Evolutionary conservation across 2,329 filamentous ascomycete species (phyloP).

Genomic region (Calonectria crousiana): DNA sequence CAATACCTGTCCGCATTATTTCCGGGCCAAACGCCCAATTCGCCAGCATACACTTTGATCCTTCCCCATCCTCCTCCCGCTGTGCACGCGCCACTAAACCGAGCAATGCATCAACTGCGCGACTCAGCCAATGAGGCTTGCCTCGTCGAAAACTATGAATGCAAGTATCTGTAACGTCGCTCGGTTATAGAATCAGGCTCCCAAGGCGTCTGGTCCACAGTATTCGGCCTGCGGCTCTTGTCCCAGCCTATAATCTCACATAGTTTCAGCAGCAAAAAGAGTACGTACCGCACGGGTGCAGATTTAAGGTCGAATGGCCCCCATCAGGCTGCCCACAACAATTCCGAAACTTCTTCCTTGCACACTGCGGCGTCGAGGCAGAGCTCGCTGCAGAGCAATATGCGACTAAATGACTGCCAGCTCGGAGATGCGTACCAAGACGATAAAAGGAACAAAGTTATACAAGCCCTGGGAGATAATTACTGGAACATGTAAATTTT

Average conservation of each 20-base stretch:
- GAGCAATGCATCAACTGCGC: not conserved
- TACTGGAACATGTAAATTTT: not conserved
- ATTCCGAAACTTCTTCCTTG: not conserved
- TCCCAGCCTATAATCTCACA: not conserved
- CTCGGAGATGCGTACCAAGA: not conserved
- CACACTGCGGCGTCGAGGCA: not conserved
- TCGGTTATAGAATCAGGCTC: not conserved
- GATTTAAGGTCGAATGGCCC: not conserved
- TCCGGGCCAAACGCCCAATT: not conserved
- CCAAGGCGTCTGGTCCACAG: not conserved
- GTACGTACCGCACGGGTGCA: not conserved
- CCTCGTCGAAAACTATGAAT: not conserved
- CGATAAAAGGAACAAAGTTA: not conserved
- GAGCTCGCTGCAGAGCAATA: not conserved
- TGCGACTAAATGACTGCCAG: not conserved
- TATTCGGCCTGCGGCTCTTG: not conserved
- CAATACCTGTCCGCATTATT: not conserved
- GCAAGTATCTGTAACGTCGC: not conserved
- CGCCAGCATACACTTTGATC: not conserved
- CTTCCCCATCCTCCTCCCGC: not conserved
- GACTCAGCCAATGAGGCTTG: not conserved
- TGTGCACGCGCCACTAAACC: not conserved
- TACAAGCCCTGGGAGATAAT: not conserved
- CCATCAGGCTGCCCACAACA: not conserved
- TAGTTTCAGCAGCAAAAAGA: not conserved